Evolutionary conservation across 257 asterid species (phyloP).

Genomic region (Solanum clarkiae): DNA sequence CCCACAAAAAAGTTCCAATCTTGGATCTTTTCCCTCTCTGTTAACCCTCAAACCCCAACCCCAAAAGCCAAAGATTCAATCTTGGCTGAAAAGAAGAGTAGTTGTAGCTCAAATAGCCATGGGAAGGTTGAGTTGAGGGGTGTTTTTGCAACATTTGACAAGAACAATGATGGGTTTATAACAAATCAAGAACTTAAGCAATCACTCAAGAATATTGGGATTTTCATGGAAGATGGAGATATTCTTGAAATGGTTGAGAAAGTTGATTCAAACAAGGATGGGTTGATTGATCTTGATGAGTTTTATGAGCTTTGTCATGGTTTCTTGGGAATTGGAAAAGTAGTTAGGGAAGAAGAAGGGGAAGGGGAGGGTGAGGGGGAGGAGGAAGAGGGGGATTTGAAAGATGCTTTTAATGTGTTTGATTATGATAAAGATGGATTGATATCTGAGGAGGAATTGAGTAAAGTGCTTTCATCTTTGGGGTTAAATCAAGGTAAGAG

Average conservation of each 20-base stretch:
- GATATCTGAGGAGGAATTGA: slow-evolving; percentile 62
- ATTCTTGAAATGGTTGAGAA: slow-evolving; percentile 55
- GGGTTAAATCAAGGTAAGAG: slow-evolving; percentile 56
- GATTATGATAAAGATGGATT: slow-evolving; percentile 69
- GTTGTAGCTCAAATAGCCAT: background rate
- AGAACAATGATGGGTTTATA: slow-evolving; percentile 65
- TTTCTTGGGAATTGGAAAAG: slow-evolving; percentile 1
- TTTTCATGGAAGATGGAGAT: slow-evolving; percentile 40
- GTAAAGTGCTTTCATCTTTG: slow-evolving; percentile 47
- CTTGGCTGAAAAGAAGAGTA: background rate
- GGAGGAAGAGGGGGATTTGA: slow-evolving; percentile 24
- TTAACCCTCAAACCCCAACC: background rate
- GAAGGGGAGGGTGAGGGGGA: background rate
- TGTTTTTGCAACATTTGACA: slow-evolving; percentile 70
- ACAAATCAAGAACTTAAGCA: slow-evolving; percentile 56
- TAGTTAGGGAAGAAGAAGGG: background rate
- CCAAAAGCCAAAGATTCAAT: background rate
- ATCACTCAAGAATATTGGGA: slow-evolving; percentile 58
- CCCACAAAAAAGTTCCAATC: slow-evolving; percentile 26
- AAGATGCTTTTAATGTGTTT: slow-evolving; percentile 71
- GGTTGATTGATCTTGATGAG: slow-evolving; percentile 65
- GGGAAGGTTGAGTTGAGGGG: slow-evolving; percentile 17
- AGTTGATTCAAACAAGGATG: slow-evolving; percentile 64
- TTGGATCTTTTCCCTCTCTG: slow-evolving; percentile 10
- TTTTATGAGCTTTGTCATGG: slow-evolving; percentile 46